Evolutionary conservation across 2,329 filamentous ascomycete species (phyloP), one percentile per base, ranked within the genome.

Genomic region (Talaromyces sp.): DNA sequence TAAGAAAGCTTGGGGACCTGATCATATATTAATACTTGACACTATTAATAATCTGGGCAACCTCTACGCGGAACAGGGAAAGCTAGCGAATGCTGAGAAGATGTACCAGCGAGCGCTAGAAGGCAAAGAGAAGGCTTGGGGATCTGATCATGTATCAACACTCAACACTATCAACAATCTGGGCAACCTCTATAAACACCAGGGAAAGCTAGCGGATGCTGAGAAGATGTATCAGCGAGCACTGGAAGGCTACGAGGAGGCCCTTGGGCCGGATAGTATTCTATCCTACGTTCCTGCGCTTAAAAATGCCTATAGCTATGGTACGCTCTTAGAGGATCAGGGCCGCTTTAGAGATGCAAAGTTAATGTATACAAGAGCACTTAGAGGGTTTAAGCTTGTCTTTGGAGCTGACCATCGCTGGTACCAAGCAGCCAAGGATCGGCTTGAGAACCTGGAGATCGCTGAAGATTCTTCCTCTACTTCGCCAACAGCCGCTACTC

Each of bases 301-400:
- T 52, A 16, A 52, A 33, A 33, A 52, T 33, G 47, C 60, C 48
- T 54, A 56, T 62, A 33, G 14, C 47, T 54, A 56, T 56, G 47
- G 60, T 35, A 33, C 43, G 35, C 60, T 54, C 60, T 45, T 62
- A 24, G 60, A 62, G 60, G 47, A 43, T 43, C 14, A 35, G 27
- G 60, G 60, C 60, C 22, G 22, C 60, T 33, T 62, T 56, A 54
- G 60, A 31, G 33, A 62, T 45, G 47, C 60, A 54, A 54, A 62
- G 27, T 62, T 62, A 31, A 56, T 62, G 47, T 62, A 62, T 19
- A 45, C 47, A 62, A 56, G 24, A 54, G 60, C 60, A 45, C 47
- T 62, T 62, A 19, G 31, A 14, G 60, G 60, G 35, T 62, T 56
- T 35, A 62, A 62, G 60, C 47, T 54, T 62, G 60, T 62, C 60